Evolutionary conservation across 441 rosid genomes (phyloP).

Genomic region (Aleurites moluccanus): DNA sequence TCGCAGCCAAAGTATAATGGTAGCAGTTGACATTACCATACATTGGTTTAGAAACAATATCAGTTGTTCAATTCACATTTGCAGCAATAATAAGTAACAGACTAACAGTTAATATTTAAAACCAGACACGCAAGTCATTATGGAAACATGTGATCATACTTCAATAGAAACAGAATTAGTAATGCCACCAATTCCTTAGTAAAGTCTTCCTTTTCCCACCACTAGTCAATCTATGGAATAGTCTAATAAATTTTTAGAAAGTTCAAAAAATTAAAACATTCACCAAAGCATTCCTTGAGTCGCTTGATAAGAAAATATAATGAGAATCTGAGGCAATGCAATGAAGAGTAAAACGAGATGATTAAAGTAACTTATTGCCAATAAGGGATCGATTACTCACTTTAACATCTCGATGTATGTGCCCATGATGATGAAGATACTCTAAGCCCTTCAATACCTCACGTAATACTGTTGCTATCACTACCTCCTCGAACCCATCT

Average conservation of each 20-base stretch:
- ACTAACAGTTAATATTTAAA: too few relatives aligned
- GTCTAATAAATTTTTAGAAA: not conserved
- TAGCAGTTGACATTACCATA: too few relatives aligned
- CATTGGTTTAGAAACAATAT: too few relatives aligned
- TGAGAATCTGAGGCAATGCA: not conserved
- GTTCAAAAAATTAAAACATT: not conserved
- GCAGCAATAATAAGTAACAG: too few relatives aligned
- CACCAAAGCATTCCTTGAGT: not conserved
- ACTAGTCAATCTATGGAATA: not conserved
- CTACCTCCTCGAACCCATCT: conserved; percentile 91
- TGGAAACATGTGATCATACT: not conserved
- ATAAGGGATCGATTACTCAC: conserved; percentile 37
- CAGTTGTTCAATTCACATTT: too few relatives aligned
- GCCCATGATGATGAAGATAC: conserved; percentile 98
- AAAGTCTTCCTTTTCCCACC: not conserved
- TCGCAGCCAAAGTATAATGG: too few relatives aligned
- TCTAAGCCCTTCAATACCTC: conserved; percentile 90
- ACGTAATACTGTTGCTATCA: conserved; percentile 82
- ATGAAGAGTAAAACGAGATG: not conserved
- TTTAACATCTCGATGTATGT: conserved; percentile 96
- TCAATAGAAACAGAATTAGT: not conserved
- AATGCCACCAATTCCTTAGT: not conserved
- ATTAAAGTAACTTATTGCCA: not conserved
- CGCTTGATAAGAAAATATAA: not conserved
- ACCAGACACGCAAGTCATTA: too few relatives aligned